Conservation (phyloP, 2,329 filamentous ascomycete species). For the Colletotrichum tanaceti region DNA sequence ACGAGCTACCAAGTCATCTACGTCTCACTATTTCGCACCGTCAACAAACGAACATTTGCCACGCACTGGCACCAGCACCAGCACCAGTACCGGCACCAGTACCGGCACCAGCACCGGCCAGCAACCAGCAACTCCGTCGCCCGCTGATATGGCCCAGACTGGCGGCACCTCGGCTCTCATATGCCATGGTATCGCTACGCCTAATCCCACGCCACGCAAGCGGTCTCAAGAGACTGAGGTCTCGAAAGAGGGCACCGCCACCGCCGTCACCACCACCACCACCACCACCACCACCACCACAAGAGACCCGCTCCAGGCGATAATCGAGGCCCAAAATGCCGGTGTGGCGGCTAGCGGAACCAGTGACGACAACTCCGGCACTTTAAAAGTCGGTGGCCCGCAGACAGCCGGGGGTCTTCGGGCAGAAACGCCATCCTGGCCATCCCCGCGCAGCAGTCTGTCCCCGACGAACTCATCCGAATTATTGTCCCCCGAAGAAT, state of each 20-base stretch:
- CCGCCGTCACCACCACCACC: too few relatives aligned
- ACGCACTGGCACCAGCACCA: not conserved
- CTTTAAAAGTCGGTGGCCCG: constrained; percentile 39
- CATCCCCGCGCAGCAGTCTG: constrained; percentile 11
- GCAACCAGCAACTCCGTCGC: constrained; percentile 11
- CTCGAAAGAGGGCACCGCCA: constrained; percentile 1
- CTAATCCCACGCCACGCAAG: constrained; percentile 28
- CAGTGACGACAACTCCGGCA: constrained; percentile 3
- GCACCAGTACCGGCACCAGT: too few relatives aligned
- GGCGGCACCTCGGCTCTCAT: constrained; percentile 19
- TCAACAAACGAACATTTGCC: constrained; percentile 5
- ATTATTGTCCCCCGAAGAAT: constrained; percentile 28
- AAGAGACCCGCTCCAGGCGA: not conserved
- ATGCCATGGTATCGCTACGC: constrained; percentile 27
- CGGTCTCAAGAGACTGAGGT: constrained; percentile 17
- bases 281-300: not conserved
- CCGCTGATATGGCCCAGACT: not conserved
- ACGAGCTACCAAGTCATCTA: constrained; percentile 28
- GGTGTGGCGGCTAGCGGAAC: not conserved
- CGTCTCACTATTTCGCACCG: constrained; percentile 35
- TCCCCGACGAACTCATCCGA: constrained; percentile 34
- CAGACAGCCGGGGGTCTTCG: constrained; percentile 39
- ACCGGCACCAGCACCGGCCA: not conserved
- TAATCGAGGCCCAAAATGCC: not conserved
- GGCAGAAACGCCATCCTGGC: constrained; percentile 33